Evolutionary conservation across 176 grass and related monocot genomes (phyloP).

Genomic region (Paspalum vaginatum): DNA sequence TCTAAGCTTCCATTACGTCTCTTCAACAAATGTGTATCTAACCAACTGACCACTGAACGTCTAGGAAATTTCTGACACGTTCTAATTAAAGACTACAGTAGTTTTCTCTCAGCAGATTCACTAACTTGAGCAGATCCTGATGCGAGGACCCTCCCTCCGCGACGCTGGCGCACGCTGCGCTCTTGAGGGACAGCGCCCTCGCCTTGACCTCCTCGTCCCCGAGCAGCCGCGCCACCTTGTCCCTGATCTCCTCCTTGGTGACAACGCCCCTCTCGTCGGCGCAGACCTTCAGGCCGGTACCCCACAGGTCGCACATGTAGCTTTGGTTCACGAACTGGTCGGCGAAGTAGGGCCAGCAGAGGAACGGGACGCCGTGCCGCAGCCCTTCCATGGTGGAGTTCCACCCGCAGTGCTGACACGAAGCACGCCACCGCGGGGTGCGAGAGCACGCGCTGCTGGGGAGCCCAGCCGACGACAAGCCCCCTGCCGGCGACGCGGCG

Average conservation of each 20-base stretch:
- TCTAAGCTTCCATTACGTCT: neutral
- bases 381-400: slow-evolving; percentile 61
- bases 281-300: slow-evolving; percentile 32
- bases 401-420: slow-evolving; percentile 58
- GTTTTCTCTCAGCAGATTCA: slow-evolving; percentile 34
- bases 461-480: slow-evolving; percentile 47
- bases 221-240: slow-evolving; percentile 41
- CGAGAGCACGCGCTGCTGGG: slow-evolving; percentile 60
- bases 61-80: neutral
- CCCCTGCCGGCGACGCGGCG: slow-evolving; percentile 6
- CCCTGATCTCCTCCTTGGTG: slow-evolving; percentile 49
- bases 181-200: slow-evolving; percentile 36
- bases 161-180: slow-evolving; percentile 25
- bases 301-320: slow-evolving; percentile 65
- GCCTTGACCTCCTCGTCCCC: slow-evolving; percentile 31
- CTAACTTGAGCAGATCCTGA: slow-evolving; percentile 42
- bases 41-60: neutral
- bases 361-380: slow-evolving; percentile 52
- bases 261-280: slow-evolving; percentile 40
- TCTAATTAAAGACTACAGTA: neutral
- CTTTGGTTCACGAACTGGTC: slow-evolving; percentile 65
- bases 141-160: slow-evolving; percentile 41
- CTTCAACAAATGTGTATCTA: neutral
- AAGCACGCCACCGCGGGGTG: slow-evolving; percentile 55
- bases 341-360: slow-evolving; percentile 68